Evolutionary conservation across 1,284 basidiomycete genomes (phyloP).

Genomic region (Ustilago bromivora): DNA sequence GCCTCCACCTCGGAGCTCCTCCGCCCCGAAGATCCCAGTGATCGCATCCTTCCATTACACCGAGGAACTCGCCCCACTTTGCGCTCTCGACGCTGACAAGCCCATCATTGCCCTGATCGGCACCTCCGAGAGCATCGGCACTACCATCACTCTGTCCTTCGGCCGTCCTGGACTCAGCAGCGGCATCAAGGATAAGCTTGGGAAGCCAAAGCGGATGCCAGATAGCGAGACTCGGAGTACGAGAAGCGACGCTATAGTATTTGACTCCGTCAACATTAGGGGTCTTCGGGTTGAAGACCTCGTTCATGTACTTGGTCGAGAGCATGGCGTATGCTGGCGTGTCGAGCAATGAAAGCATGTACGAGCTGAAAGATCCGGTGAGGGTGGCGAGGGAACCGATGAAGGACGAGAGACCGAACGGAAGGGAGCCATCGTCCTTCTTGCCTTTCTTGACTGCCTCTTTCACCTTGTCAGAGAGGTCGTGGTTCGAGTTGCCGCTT

Average conservation of each 20-base stretch:
- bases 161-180: slow-evolving; percentile 70
- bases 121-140: slow-evolving; percentile 69
- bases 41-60: slow-evolving; percentile 88
- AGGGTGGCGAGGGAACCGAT: slow-evolving; percentile 71
- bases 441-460: slow-evolving; percentile 34
- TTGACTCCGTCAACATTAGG: slow-evolving; percentile 85
- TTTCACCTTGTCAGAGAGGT: slow-evolving; percentile 37
- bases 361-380: slow-evolving; percentile 84
- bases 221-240: slow-evolving; percentile 79
- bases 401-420: slow-evolving; percentile 48
- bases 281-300: slow-evolving; percentile 90
- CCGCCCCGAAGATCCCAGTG: slow-evolving; percentile 96
- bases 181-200: slow-evolving; percentile 87
- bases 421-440: slow-evolving; percentile 33
- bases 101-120: slow-evolving; percentile 91
- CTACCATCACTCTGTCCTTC: slow-evolving; percentile 65
- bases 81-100: slow-evolving; percentile 80
- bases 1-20: slow-evolving; percentile 70
- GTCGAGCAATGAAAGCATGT: slow-evolving; percentile 91
- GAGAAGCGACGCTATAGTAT: slow-evolving; percentile 90
- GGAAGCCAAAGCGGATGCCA: slow-evolving; percentile 98
- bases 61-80: slow-evolving; percentile 75
- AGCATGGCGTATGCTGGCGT: slow-evolving; percentile 97
- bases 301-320: slow-evolving; percentile 84
- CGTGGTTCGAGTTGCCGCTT: neutral